Percentiles rank a stretch among this genome's conserved stretches.
Evolutionary conservation across 116 monocot genomes (phyloP).

Genomic region (Dioscorea cayenensis): DNA sequence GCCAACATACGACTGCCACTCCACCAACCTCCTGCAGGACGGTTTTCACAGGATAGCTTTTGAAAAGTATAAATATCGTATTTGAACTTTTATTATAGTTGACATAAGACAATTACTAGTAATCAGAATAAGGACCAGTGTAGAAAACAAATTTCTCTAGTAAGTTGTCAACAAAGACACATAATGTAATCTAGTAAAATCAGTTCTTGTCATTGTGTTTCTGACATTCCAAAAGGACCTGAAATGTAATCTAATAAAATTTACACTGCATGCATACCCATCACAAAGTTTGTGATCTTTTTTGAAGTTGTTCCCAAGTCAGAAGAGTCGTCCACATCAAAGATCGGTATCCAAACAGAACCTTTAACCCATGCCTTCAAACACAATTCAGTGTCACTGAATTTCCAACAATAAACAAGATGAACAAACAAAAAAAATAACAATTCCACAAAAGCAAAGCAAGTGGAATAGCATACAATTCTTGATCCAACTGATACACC

Average conservation of each 20-base stretch:
- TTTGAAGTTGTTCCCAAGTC: constrained; percentile 45
- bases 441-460: background rate
- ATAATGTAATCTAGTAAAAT: no score
- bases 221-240: background rate
- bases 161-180: no score
- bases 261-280: constrained; percentile 55
- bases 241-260: background rate
- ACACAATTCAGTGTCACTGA: background rate
- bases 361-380: constrained; percentile 90
- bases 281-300: constrained; percentile 71
- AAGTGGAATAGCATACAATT: background rate
- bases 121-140: no score
- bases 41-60: background rate
- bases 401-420: background rate
- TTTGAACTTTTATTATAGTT: background rate
- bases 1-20: constrained; percentile 59
- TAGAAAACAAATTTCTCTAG: no score
- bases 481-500: background rate
- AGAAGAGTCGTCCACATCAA: constrained; percentile 52
- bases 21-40: constrained; percentile 85
- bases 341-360: constrained; percentile 92
- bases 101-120: no score
- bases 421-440: background rate
- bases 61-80: background rate
- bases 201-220: background rate